These are phyloP conservation scores for Styphnolobium japonicum DNA, from an alignment of 306 rosid species.

Conservation along the genomic window DNA sequence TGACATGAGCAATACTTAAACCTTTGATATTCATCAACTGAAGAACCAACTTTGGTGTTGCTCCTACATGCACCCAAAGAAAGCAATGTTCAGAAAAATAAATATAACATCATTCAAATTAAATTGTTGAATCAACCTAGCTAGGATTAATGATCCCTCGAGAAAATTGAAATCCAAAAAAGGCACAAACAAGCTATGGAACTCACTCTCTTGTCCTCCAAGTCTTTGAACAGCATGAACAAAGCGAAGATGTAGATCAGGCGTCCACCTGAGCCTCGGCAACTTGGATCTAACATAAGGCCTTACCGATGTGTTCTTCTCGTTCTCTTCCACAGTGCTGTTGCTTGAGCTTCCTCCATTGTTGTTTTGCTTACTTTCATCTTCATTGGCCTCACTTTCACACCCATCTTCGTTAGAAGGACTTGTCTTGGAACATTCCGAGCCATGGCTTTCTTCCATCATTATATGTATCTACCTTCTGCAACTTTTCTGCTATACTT, in stretches of 20 bases:
- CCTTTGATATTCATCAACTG: conserved; percentile 95
- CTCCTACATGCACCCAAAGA: conserved; percentile 57
- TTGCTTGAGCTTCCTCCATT: conserved; percentile 84
- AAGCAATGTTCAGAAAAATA: background rate
- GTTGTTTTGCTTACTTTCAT: conserved; percentile 19
- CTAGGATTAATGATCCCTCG: background rate
- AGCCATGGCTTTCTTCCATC: conserved; percentile 42
- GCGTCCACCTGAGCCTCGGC: conserved; percentile 91
- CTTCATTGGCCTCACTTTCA: conserved; percentile 43
- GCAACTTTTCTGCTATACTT: background rate
- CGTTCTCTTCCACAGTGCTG: conserved; percentile 84
- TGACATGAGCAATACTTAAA: conserved; percentile 87
- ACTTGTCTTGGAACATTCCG: conserved; percentile 62
- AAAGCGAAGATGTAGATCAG: conserved; percentile 89
- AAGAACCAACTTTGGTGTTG: conserved; percentile 98
- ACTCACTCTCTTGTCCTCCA: conserved; percentile 95
- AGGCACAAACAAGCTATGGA: background rate
- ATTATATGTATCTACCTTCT: background rate
- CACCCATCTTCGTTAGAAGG: conserved; percentile 36
- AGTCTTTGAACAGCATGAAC: conserved; percentile 87
- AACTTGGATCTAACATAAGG: conserved; percentile 92
- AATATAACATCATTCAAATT: background rate
- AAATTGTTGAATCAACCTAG: background rate
- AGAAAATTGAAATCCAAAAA: conserved; percentile 16
- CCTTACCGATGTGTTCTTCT: conserved; percentile 59